Base-by-base conservation (phyloP, 192 early-diverging fungal species). In the Backusella mclennaniae region DNA sequence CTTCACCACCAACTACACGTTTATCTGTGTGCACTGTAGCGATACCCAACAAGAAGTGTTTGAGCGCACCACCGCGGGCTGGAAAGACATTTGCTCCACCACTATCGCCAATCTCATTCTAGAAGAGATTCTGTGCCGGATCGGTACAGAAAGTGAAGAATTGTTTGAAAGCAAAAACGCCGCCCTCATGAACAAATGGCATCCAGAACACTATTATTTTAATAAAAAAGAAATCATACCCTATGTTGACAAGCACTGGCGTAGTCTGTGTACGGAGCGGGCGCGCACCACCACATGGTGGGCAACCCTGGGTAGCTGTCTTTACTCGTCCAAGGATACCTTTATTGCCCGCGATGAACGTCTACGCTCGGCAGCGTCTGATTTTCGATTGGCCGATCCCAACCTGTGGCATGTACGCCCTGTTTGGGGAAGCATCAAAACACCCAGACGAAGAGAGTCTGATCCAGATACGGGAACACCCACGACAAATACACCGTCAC, bases 201-300 rank as follows among this genome's bases (percentile, higher is more conserved):
- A 84, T 12, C 83, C 87, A 19, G 78, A 84, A 19, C 78, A 79
- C 21, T 92, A 85, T 74, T 89, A 85, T 69, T 92, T 92, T 59
- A 88, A 90, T 67, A 91, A 91, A 74, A 88, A 92, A 46, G 86
- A 89, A 21, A 90, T 92, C 44, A 73, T 89, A 9, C 90, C 90
- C 0, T 92, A 86, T 74, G 87, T 92, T 1, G 91, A 92, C 71
- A 81, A 81, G 6, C 82, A 90, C 69, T 92, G 91, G 91, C 85
- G 80, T n/a, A 82, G 82, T 31, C 77, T 92, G 19, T 92, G 91
- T 29, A 91, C 88, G 21, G 88, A 90, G 38, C 83, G 91, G 15
- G 82, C 80, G 33, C 83, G 90, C 49, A 92, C 90, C 0, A 77
- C 86, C 11, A 92, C 90, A 8, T 92, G 90, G 90, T 91, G 90